Conservation (phyloP, 1,139 yeast genomes). For the Hemisphaericaspora xylanilytica region DNA sequence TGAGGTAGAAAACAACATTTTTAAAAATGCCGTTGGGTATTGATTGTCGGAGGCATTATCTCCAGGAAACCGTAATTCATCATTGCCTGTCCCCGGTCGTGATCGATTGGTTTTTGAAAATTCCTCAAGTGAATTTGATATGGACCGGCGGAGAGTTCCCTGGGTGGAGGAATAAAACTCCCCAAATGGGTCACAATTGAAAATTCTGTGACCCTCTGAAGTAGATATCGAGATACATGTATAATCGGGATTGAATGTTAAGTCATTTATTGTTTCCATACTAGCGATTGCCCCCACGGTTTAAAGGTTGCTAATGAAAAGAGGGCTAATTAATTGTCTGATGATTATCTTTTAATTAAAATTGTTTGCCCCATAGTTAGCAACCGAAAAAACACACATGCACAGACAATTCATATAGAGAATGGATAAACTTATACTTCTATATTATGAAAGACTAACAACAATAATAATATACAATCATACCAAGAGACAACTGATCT, state of each 20-base stretch:
- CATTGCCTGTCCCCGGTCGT: constrained; percentile 7
- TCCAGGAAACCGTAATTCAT: constrained; percentile 1
- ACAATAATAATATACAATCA: no score
- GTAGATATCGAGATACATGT: constrained; percentile 43
- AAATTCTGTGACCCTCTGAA: constrained; percentile 33
- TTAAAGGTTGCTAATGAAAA: no score
- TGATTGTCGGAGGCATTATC: constrained; percentile 6
- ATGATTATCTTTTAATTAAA: background rate
- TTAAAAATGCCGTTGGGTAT: constrained; percentile 37
- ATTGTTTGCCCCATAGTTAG: constrained; percentile 1
- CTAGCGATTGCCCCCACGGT: constrained; percentile 1
- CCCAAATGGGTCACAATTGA: constrained; percentile 50
- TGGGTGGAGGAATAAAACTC: constrained; percentile 35
- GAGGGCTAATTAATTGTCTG: no score
- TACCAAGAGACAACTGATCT: background rate
- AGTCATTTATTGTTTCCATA: constrained; percentile 29
- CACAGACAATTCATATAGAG: no score
- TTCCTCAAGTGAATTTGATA: constrained; percentile 15
- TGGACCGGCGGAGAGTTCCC: constrained; percentile 13
- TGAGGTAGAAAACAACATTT: constrained; percentile 71
- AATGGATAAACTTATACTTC: no score
- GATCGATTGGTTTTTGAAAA: constrained; percentile 3
- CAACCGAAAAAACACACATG: background rate
- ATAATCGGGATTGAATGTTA: constrained; percentile 46
- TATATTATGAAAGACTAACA: no score